Percentiles rank a stretch among this genome's conserved stretches.
Conservation (phyloP, 2,329 filamentous ascomycete genomes). For the Verruconis gallopava region DNA sequence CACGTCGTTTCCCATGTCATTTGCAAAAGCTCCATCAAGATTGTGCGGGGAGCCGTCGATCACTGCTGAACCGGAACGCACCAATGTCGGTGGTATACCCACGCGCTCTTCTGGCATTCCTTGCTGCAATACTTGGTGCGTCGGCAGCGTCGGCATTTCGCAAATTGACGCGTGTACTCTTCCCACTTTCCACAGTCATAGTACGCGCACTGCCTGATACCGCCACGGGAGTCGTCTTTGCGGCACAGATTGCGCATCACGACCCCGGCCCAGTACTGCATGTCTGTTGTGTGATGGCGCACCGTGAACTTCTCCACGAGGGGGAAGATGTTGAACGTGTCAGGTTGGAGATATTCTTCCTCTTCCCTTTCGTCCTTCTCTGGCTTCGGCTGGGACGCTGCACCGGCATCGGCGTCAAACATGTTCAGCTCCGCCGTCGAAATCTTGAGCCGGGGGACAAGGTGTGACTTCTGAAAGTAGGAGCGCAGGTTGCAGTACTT, state of each 20-base stretch:
- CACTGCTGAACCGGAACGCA: slow-evolving; percentile 54
- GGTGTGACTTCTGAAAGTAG: slow-evolving; percentile 89
- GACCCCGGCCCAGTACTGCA: slow-evolving; percentile 99
- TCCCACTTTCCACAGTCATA: slow-evolving; percentile 99
- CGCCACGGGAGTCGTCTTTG: slow-evolving; percentile 88
- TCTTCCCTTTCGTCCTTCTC: slow-evolving; percentile 52
- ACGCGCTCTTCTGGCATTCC: slow-evolving; percentile 97
- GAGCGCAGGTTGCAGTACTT: slow-evolving; percentile 95
- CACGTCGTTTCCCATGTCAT: no score
- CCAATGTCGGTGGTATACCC: slow-evolving; percentile 98
- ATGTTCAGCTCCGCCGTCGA: slow-evolving; percentile 63
- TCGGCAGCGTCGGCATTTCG: slow-evolving; percentile 90
- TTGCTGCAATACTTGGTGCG: slow-evolving; percentile 99
- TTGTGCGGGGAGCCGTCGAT: no score
- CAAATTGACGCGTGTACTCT: slow-evolving; percentile 89
- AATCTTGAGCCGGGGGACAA: slow-evolving; percentile 85
- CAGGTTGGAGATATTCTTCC: slow-evolving; percentile 80
- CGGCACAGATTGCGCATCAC: slow-evolving; percentile 98
- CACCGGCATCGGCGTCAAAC: slow-evolving; percentile 49
- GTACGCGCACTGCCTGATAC: slow-evolving; percentile 93
- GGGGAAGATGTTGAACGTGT: slow-evolving; percentile 97
- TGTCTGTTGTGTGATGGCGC: slow-evolving; percentile 85
- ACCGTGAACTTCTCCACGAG: slow-evolving; percentile 97
- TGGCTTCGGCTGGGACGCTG: background rate
- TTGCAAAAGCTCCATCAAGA: no score